Percentiles rank a stretch among this genome's conserved stretches.
These are phyloP conservation scores for Kernera saxatilis DNA, from an alignment of 345 rosid genomes.

Conservation along the genomic window DNA sequence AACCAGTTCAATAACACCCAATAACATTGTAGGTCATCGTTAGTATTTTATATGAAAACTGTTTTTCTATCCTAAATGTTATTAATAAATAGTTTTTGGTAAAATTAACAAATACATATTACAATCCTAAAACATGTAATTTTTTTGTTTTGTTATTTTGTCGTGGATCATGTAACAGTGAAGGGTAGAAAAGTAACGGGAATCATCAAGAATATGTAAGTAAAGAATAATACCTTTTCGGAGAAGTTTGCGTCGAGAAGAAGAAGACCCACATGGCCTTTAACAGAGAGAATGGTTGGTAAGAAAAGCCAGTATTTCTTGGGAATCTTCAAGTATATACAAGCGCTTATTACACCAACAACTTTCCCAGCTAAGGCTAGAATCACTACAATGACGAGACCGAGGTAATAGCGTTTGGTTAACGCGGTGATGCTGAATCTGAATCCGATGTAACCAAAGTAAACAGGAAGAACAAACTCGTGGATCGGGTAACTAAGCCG, in stretches of 20 bases:
- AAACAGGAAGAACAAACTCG: slow-evolving; percentile 74
- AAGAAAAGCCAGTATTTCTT: slow-evolving; percentile 46
- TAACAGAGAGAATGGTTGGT: slow-evolving; percentile 54
- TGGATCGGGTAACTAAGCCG: slow-evolving; percentile 61
- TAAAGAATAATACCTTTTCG: slow-evolving; percentile 15
- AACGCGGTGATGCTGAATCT: slow-evolving; percentile 38
- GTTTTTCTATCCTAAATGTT: neutral
- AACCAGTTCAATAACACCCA: neutral
- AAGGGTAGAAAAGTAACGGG: neutral
- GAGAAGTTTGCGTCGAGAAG: slow-evolving; percentile 24
- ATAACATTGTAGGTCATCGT: neutral
- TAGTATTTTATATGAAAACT: neutral
- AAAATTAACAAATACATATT: no score
- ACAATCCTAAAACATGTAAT: neutral
- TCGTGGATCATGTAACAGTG: neutral
- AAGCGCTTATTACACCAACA: slow-evolving; percentile 54
- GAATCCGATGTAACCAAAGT: slow-evolving; percentile 76
- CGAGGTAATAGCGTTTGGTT: slow-evolving; percentile 14
- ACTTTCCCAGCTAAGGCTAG: slow-evolving; percentile 46
- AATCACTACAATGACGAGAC: slow-evolving; percentile 33
- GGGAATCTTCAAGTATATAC: slow-evolving; percentile 52
- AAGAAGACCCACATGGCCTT: slow-evolving; percentile 69
- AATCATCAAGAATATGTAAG: neutral
- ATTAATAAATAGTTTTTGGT: no score
- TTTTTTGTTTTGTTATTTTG: neutral